phyloP scores from a whole-genome alignment of 2,329 filamentous ascomycete genomes.

The Paramyrothecium roridum region DNA sequence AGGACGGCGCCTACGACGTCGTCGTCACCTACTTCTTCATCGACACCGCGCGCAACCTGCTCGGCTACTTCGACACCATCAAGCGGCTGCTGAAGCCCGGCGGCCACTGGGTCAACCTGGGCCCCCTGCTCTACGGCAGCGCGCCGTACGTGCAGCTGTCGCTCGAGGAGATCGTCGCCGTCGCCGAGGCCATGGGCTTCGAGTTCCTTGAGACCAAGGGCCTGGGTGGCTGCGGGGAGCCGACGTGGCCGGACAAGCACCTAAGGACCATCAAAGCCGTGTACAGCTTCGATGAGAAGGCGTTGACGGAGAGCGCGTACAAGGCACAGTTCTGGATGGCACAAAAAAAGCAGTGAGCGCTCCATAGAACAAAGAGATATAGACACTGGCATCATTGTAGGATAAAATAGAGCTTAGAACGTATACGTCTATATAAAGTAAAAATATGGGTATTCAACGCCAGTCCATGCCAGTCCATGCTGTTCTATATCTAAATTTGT shows the following conservation, averaged over 20 bases:
- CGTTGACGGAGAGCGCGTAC: constrained; percentile 51
- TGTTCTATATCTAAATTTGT: neutral
- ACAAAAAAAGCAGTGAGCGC: constrained; percentile 11
- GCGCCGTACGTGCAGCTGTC: constrained; percentile 52
- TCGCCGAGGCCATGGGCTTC: constrained; percentile 49
- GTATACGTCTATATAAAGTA: too few relatives aligned
- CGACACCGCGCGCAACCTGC: constrained; percentile 55
- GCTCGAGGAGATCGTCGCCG: constrained; percentile 47
- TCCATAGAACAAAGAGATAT: neutral
- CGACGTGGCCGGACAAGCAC: constrained; percentile 36
- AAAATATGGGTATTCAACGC: neutral
- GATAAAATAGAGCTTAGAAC: too few relatives aligned
- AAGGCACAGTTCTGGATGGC: constrained; percentile 54
- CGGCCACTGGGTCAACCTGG: constrained; percentile 54
- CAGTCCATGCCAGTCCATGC: neutral
- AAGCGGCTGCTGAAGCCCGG: constrained; percentile 40
- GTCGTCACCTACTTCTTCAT: constrained; percentile 59
- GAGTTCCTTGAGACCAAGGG: constrained; percentile 39
- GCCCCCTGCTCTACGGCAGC: constrained; percentile 52
- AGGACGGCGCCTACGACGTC: constrained; percentile 37
- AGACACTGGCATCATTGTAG: neutral
- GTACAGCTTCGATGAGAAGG: constrained; percentile 49
- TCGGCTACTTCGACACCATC: constrained; percentile 53
- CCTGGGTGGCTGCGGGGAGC: constrained; percentile 29
- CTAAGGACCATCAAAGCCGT: constrained; percentile 44